Evolutionary conservation across 2,329 filamentous ascomycete genomes (phyloP).

Genomic region (Emergomyces africanus): DNA sequence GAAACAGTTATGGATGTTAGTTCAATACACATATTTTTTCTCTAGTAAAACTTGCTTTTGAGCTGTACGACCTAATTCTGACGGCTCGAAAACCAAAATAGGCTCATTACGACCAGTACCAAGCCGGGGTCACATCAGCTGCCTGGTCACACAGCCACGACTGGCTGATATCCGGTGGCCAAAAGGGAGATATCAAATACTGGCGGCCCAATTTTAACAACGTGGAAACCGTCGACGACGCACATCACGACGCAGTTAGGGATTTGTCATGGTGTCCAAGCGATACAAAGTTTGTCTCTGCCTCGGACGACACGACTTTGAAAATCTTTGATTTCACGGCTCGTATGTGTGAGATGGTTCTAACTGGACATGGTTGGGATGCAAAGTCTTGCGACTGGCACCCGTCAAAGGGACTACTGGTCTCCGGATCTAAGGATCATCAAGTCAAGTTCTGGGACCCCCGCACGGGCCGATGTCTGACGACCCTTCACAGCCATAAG

Average conservation of each 20-base stretch:
- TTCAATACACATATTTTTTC: neutral
- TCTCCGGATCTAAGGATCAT: conserved; percentile 96
- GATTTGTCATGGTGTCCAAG: conserved; percentile 89
- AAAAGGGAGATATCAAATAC: conserved; percentile 93
- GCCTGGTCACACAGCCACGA: conserved; percentile 88
- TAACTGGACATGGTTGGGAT: conserved; percentile 96
- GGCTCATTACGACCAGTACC: conserved; percentile 58
- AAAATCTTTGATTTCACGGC: conserved; percentile 96
- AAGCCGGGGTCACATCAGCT: conserved; percentile 32
- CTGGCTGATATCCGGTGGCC: conserved; percentile 91
- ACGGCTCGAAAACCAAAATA: conserved; percentile 14
- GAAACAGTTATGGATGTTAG: conserved; percentile 87
- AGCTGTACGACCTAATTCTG: neutral
- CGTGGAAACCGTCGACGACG: conserved; percentile 75
- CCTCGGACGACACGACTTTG: conserved; percentile 81
- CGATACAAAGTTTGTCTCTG: conserved; percentile 91
- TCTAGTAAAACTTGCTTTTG: neutral
- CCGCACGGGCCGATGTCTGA: conserved; percentile 76
- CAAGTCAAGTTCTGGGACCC: conserved; percentile 97
- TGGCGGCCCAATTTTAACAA: conserved; percentile 99
- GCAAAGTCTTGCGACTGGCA: conserved; percentile 98
- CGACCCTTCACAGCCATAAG: conserved; percentile 91
- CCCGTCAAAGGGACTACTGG: conserved; percentile 81
- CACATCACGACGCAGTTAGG: conserved; percentile 77
- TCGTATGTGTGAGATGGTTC: conserved; percentile 65